Base-by-base conservation (phyloP, 148 eudicot genomes). In the Simmondsia chinensis region DNA sequence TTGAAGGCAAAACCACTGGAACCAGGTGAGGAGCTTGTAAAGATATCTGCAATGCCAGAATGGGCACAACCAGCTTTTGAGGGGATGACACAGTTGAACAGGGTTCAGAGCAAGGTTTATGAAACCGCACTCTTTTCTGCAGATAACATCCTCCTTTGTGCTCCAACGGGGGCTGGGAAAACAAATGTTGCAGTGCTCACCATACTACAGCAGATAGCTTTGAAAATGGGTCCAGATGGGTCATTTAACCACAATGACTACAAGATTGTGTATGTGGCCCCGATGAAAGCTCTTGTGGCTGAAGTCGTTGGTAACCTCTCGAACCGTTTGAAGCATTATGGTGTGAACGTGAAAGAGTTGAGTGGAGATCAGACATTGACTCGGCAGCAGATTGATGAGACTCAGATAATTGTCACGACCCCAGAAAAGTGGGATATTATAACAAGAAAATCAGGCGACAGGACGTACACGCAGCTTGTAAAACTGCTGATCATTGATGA, bases 371-470 rank as follows among this genome's bases (percentile, higher is more conserved):
- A 77, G 54, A 29, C 79, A 7, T 36, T 82, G 46, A 74, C 79
- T 14, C 55, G 66, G 39, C 93, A 82, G 45, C 85, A 82, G 58
- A 77, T 77, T 34, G 85, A 82, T 23, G 85, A 82, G 60, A 74
- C 85, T 33, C 93, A 82, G 62, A 77, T 82, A 43, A 77, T 82
- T 18, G 93, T 82, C 48, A 77, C 93, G 8, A 82, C 93, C 26
- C 93, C 93, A 16, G 93, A 82, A 65, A 77, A 77, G 63, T 82
- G 93, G 93, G 93, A 82, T 59, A 82, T 82, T 18, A 69, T 82
- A 39, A 77, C 85, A 8, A 77, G 93, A 65, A 82, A 82, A 63
- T 77, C 93, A 8, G 93, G 93, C 19, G 85, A 82, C 61, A 67
- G 82, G 11, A 82, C 82, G 2, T 82, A 82, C 53, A 74, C 85